Conservation (phyloP, 2,329 filamentous ascomycete species). For the Meredithiella fracta region DNA sequence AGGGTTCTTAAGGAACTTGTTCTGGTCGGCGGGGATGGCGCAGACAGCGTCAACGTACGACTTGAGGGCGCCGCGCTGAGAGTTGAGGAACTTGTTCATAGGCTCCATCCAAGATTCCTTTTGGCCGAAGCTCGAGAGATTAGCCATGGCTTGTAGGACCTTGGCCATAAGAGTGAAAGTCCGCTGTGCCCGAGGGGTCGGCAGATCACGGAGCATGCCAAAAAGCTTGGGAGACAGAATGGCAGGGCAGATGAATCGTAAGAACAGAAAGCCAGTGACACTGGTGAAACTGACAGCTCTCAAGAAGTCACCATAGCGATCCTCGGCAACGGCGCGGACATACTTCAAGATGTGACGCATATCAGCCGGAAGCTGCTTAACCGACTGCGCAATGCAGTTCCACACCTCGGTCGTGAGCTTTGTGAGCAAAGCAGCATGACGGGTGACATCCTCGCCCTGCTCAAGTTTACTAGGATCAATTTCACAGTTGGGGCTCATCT, state of each 20-base stretch:
- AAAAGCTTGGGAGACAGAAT: conserved; percentile 91
- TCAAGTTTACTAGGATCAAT: conserved; percentile 73
- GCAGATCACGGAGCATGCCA: conserved; percentile 67
- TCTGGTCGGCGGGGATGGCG: conserved; percentile 57
- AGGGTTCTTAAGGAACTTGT: conserved; percentile 29
- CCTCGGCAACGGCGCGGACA: conserved; percentile 79
- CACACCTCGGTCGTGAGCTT: conserved; percentile 67
- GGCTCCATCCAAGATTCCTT: conserved; percentile 99
- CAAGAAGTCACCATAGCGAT: conserved; percentile 84
- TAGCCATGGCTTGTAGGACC: conserved; percentile 76
- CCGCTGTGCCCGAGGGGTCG: conserved; percentile 64
- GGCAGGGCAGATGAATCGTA: conserved; percentile 92
- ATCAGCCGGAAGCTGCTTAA: conserved; percentile 59
- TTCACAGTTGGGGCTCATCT: conserved; percentile 81
- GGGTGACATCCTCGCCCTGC: conserved; percentile 52
- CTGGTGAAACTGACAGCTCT: conserved; percentile 83
- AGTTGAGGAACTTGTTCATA: conserved; percentile 76
- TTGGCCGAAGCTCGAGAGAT: conserved; percentile 78
- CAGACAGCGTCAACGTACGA: conserved; percentile 77
- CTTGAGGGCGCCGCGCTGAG: conserved; percentile 66
- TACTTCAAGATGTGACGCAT: conserved; percentile 77
- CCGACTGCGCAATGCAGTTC: conserved; percentile 65
- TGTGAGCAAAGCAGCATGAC: conserved; percentile 69
- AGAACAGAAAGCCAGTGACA: conserved; percentile 84
- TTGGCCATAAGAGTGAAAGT: conserved; percentile 88